Percentiles rank a stretch among this genome's conserved stretches.
Conservation (phyloP, 768 basidiomycete genomes). For the Terana coerulea region DNA sequence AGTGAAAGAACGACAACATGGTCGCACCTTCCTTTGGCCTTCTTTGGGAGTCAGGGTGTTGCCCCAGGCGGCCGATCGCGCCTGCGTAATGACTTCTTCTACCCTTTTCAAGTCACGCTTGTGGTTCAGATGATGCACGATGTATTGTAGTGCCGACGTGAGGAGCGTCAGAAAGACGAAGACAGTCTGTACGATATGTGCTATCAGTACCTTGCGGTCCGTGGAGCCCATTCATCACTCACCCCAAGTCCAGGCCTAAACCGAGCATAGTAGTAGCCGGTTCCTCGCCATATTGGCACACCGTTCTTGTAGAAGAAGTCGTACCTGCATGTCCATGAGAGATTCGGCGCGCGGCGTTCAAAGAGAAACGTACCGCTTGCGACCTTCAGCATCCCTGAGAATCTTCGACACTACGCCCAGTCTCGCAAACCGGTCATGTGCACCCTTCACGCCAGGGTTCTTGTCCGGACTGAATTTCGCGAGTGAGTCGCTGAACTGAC, state of each 20-base stretch:
- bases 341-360: not conserved
- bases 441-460: constrained; percentile 78
- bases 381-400: constrained; percentile 67
- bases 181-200: constrained; percentile 61
- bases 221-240: constrained; percentile 20
- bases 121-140: constrained; percentile 78
- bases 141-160: constrained; percentile 77
- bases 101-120: constrained; percentile 69
- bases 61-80: constrained; percentile 80
- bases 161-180: constrained; percentile 71
- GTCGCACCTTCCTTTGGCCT: constrained; percentile 60
- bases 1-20: not conserved
- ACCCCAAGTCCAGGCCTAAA: constrained; percentile 92
- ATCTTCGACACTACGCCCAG: constrained; percentile 85
- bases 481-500: constrained; percentile 1
- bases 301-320: constrained; percentile 98
- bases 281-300: constrained; percentile 94
- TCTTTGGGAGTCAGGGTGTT: constrained; percentile 63
- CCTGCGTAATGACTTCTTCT: constrained; percentile 53
- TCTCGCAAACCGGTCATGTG: constrained; percentile 89
- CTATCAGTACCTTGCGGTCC: not conserved
- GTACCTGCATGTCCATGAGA: constrained; percentile 44
- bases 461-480: constrained; percentile 77
- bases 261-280: constrained; percentile 94
- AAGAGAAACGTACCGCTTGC: constrained; percentile 58